phyloP scores from a whole-genome alignment of 2,329 filamentous ascomycete genomes.

The Rhynchosporium secalis region DNA sequence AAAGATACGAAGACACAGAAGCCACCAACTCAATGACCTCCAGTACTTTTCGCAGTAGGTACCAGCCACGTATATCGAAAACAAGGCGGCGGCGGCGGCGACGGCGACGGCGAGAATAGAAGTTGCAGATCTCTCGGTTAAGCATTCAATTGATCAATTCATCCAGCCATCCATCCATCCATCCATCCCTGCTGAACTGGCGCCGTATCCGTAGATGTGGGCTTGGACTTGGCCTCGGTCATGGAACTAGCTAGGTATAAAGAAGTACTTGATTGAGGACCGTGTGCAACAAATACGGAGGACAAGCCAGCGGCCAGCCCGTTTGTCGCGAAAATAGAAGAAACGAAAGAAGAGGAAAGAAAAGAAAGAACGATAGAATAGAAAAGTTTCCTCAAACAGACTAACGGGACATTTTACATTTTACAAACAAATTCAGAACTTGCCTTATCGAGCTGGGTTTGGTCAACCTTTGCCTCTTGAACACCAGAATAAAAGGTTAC shows the following conservation, averaged over 20 bases:
- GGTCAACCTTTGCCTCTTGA: background rate
- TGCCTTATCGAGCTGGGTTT: background rate
- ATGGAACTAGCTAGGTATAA: background rate
- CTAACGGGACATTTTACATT: background rate
- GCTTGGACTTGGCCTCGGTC: conserved; percentile 6
- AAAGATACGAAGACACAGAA: too few species aligned
- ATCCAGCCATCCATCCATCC: background rate
- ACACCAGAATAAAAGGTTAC: background rate
- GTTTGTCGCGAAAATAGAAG: too few species aligned
- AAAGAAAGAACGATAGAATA: background rate
- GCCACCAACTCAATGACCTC: too few species aligned
- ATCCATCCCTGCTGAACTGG: background rate
- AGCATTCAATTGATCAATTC: too few species aligned
- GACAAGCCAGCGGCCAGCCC: background rate
- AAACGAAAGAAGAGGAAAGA: too few species aligned
- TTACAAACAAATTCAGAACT: background rate
- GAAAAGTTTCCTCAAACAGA: conserved; percentile 5
- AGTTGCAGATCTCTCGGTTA: too few species aligned
- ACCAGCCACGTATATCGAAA: too few species aligned
- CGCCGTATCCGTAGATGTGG: background rate
- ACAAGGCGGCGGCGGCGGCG: too few species aligned
- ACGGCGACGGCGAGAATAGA: too few species aligned
- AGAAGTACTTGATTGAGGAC: too few species aligned
- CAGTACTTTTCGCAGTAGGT: too few species aligned
- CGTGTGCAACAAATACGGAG: too few species aligned